These are phyloP conservation scores for Saccharomyces hybrid DNA, from an alignment of 1,139 yeast species.

Conservation along the genomic window DNA sequence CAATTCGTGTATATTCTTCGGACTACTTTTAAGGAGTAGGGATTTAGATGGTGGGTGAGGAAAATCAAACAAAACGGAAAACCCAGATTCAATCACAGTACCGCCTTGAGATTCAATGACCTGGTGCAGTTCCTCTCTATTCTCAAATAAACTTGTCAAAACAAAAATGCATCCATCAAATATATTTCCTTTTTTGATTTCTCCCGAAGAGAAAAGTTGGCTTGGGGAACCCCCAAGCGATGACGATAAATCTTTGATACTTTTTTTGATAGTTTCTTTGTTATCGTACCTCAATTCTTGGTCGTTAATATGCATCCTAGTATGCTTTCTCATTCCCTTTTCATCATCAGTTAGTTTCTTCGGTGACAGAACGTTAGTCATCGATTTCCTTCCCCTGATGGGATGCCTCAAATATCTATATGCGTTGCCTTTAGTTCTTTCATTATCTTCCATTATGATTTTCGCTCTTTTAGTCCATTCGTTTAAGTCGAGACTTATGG, in stretches of 20 bases:
- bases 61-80: conserved; percentile 31
- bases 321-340: not conserved
- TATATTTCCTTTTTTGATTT: conserved; percentile 15
- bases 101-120: conserved; percentile 49
- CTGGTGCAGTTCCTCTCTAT: conserved; percentile 30
- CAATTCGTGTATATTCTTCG: not conserved
- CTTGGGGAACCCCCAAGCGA: not conserved
- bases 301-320: not conserved
- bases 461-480: conserved; percentile 30
- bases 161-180: conserved; percentile 39
- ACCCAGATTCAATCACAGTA: conserved; percentile 38
- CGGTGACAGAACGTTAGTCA: conserved; percentile 13
- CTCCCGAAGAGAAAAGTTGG: not conserved
- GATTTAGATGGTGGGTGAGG: conserved; percentile 6
- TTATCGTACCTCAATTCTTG: not conserved
- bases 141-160: conserved; percentile 35
- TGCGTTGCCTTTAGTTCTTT: conserved; percentile 9
- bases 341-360: conserved; percentile 8
- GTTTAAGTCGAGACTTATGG: conserved; percentile 21
- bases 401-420: conserved; percentile 16
- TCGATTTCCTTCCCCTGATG: conserved; percentile 22
- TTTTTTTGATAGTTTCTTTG: not conserved
- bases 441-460: conserved; percentile 12
- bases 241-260: not conserved
- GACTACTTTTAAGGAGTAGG: not conserved